Evolutionary conservation across 2,329 filamentous ascomycete species (phyloP), one percentile per base, ranked within the genome.

Genomic region (Diaporthe humulicola): DNA sequence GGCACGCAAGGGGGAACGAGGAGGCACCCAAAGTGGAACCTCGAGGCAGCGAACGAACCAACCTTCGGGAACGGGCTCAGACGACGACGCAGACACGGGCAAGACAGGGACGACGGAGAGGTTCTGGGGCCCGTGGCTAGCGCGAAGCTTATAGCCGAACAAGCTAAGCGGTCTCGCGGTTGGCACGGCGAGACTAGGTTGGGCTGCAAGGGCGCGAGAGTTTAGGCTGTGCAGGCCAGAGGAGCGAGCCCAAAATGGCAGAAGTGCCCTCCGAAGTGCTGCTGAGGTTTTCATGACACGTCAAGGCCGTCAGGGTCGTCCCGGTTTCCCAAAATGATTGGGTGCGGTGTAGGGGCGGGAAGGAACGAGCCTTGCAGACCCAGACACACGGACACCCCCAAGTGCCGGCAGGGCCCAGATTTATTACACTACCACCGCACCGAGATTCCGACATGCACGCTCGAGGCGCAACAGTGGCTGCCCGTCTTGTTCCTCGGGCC

Each of bases 211-310:
- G 25, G 58, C 15, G 38, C n/a, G 58, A 61, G 36, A 22, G 58
- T 28, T 61, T n/a, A 28, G 58, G 58, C 58, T 12, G 38, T 64
- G 57, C n/a, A 40, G 57, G 36, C 33, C 33, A 33, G 19, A 14
- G n/a, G 4, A 12, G 50, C 50, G 50, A 28, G 50, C 50, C 42
- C 42, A 48, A 48, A 48, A 48, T 48, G 30, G 54, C 54, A 58
- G 30, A 58, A 38, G 17, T 38, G 54, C 58, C 58, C 38, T 64
- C 58, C 40, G 40, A 30, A 64, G 25, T 30, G 58, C 38, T 45
- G 25, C 40, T 64, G 58, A 64, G 58, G 58, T 64, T 64, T 64
- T 64, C 58, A 64, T 64, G 58, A 64, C 58, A 64, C 58, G 58
- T 64, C 58, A 33, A 60, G 36, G 38, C 40, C 10, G 36, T 60